A percentile compares a stretch with the other conserved stretches of the same genome.
Evolutionary conservation across 2,329 filamentous ascomycete species (phyloP).

Genomic region (Stemphylium lycopersici): DNA sequence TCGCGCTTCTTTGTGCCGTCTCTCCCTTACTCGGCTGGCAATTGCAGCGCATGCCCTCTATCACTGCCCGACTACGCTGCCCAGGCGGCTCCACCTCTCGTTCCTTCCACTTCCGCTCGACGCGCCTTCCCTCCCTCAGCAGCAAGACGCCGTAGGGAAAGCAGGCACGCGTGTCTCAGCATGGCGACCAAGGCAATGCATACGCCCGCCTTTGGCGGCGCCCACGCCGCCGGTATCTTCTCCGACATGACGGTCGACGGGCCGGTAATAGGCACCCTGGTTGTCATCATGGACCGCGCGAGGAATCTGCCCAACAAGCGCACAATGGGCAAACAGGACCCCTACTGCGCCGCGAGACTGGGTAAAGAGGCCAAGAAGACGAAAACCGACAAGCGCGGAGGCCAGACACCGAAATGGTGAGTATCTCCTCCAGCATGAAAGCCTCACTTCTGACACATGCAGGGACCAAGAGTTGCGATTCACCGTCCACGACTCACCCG

Average conservation of each 20-base stretch:
- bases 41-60: conserved; percentile 32
- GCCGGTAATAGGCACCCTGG: conserved; percentile 89
- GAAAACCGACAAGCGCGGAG: conserved; percentile 88
- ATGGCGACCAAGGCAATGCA: conserved; percentile 48
- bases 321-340: conserved; percentile 98
- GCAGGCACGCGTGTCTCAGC: conserved; percentile 4
- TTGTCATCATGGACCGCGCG: conserved; percentile 88
- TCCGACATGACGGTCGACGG: conserved; percentile 93
- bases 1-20: neutral
- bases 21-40: conserved; percentile 5
- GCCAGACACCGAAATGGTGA: conserved; percentile 95
- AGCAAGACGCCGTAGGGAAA: neutral
- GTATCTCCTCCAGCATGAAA: conserved; percentile 31
- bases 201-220: conserved; percentile 55
- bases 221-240: conserved; percentile 90
- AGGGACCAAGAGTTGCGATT: conserved; percentile 99
- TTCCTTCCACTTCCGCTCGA: conserved; percentile 4
- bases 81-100: conserved; percentile 16
- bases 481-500: conserved; percentile 91
- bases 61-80: conserved; percentile 20
- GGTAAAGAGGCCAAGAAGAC: conserved; percentile 99
- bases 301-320: conserved; percentile 97
- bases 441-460: conserved; percentile 24
- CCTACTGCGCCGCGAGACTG: conserved; percentile 90
- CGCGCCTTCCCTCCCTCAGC: conserved; percentile 8